phyloP scores from a whole-genome alignment of 73 alveolate species.

The Tetrahymena malaccensis region DNA sequence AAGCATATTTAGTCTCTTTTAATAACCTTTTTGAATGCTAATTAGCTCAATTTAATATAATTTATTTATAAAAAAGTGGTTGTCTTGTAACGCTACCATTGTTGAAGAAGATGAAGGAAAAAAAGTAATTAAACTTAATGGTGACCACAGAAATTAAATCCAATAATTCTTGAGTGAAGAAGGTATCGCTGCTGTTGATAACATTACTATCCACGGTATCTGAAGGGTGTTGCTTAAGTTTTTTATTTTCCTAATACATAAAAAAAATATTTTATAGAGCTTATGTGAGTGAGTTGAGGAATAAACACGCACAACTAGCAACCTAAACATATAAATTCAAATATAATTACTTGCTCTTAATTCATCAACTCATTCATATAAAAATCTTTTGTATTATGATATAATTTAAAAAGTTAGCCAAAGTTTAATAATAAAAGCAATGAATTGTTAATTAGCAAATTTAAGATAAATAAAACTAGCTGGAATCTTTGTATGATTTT shows the following conservation, averaged over 20 bases:
- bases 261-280: background rate
- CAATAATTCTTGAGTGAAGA: background rate
- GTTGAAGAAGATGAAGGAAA: background rate
- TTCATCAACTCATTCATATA: background rate
- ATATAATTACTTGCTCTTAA: background rate
- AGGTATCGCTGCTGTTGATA: background rate
- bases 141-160: background rate
- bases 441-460: background rate
- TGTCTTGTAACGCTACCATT: background rate
- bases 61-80: background rate
- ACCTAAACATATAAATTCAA: background rate
- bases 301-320: background rate
- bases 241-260: background rate
- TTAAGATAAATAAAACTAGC: background rate
- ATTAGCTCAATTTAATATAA: background rate
- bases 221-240: background rate
- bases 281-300: background rate
- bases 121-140: background rate
- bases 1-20: too few species aligned
- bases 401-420: background rate
- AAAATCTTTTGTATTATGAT: background rate
- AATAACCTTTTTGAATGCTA: background rate
- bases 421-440: background rate
- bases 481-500: background rate
- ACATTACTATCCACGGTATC: background rate